Evolutionary conservation across 2,329 filamentous ascomycete genomes (phyloP).

Genomic region (Sclerotinia borealis): DNA sequence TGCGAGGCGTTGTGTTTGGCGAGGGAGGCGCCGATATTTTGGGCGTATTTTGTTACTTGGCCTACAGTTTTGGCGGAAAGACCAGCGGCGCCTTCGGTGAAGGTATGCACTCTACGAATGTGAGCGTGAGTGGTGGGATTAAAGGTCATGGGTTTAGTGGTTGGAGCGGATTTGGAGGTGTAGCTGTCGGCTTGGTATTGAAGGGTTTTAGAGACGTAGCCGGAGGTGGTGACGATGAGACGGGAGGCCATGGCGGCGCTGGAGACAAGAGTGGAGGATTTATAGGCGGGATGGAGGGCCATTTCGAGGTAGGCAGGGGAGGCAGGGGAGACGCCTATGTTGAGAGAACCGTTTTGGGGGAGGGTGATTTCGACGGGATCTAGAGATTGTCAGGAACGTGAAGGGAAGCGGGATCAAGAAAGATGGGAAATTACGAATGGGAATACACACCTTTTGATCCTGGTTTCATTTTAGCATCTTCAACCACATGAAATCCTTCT

Average conservation of each 20-base stretch:
- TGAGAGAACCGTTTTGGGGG: conserved; percentile 58
- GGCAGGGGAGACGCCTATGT: conserved; percentile 62
- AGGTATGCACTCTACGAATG: conserved; percentile 83
- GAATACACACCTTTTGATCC: conserved; percentile 77
- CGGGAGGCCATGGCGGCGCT: conserved; percentile 84
- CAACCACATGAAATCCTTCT: conserved; percentile 73
- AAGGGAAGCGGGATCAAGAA: neutral
- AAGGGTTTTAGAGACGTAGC: conserved; percentile 71
- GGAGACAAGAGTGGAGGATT: conserved; percentile 77
- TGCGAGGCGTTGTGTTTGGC: conserved; percentile 54
- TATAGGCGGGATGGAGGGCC: conserved; percentile 84
- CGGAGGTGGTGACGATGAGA: conserved; percentile 82
- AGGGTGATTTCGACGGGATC: conserved; percentile 77
- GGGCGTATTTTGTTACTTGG: conserved; percentile 73
- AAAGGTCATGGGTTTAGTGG: conserved; percentile 78
- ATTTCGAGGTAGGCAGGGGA: conserved; percentile 67
- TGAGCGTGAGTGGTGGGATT: conserved; percentile 75
- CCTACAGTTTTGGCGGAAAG: conserved; percentile 83
- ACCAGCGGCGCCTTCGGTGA: conserved; percentile 72
- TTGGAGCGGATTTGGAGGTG: conserved; percentile 72
- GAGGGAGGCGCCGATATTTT: conserved; percentile 78
- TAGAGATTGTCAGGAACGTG: conserved; percentile 29
- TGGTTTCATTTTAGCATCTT: conserved; percentile 66
- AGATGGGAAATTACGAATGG: neutral
- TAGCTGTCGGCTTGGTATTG: conserved; percentile 74